Percentiles rank a stretch among this genome's conserved stretches.
Evolutionary conservation across 2,329 filamentous ascomycete genomes (phyloP).

Genomic region (Ascochyta fabae): DNA sequence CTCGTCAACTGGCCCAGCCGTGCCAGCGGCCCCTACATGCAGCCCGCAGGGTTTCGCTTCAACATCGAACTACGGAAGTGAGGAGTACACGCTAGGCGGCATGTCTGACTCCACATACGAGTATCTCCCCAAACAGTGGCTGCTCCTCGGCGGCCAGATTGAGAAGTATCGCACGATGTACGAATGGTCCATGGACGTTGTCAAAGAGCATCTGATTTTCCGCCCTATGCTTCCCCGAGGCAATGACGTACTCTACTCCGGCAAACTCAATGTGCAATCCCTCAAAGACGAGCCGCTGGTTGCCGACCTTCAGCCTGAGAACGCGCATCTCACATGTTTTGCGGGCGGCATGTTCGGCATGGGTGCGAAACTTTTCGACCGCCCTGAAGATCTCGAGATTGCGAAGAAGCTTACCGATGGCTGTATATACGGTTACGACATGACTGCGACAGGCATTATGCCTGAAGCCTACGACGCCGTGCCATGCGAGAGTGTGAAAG

Average conservation of each 20-base stretch:
- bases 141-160: conserved; percentile 55
- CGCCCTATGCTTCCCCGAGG: conserved; percentile 58
- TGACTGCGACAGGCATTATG: conserved; percentile 65
- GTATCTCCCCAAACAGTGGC: conserved; percentile 57
- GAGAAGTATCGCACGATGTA: conserved; percentile 62
- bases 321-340: conserved; percentile 73
- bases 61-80: conserved; percentile 52
- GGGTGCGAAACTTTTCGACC: conserved; percentile 66
- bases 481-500: conserved; percentile 52
- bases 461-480: conserved; percentile 64
- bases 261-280: conserved; percentile 47
- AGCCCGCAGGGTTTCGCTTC: conserved; percentile 62
- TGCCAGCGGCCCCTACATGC: conserved; percentile 37
- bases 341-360: conserved; percentile 74
- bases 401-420: conserved; percentile 67
- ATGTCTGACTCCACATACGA: conserved; percentile 52
- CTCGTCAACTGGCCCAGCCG: conserved; percentile 7
- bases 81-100: conserved; percentile 52
- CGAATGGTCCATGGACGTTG: conserved; percentile 56
- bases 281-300: conserved; percentile 29
- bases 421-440: conserved; percentile 68
- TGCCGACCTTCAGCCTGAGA: conserved; percentile 44
- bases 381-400: conserved; percentile 60
- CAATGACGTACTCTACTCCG: conserved; percentile 54
- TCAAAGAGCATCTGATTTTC: conserved; percentile 57